Evolutionary conservation across 208 protist species (phyloP).

Genomic region (Crithidia acanthocephali): DNA sequence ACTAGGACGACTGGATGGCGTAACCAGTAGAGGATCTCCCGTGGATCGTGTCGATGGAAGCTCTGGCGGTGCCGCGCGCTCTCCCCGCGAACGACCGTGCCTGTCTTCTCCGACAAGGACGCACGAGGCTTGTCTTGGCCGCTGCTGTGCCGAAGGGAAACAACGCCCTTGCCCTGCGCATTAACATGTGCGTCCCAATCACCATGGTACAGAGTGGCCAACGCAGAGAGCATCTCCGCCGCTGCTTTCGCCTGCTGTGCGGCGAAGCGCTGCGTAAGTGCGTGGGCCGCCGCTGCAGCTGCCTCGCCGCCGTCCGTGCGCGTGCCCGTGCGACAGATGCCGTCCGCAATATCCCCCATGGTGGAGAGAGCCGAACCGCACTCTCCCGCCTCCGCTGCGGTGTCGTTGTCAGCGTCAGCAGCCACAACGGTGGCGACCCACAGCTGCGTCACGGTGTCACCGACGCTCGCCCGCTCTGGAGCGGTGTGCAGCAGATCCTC

Average conservation of each 20-base stretch:
- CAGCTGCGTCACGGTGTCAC: constrained; percentile 16
- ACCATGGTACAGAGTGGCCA: constrained; percentile 13
- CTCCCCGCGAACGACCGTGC: no score
- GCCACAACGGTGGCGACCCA: constrained; percentile 4
- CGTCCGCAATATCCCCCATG: no score
- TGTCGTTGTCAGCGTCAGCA: neutral
- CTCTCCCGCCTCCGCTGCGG: neutral
- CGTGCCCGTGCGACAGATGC: no score
- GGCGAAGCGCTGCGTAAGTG: neutral
- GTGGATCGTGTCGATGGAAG: neutral
- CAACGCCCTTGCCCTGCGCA: neutral
- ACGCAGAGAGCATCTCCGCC: neutral
- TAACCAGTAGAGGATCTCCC: neutral
- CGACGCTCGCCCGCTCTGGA: constrained; percentile 21
- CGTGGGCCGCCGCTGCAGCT: no score
- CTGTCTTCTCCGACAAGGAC: neutral
- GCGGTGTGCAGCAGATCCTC: constrained; percentile 23
- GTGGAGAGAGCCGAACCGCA: neutral
- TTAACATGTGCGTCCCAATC: neutral
- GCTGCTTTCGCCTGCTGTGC: neutral
- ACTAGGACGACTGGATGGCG: neutral
- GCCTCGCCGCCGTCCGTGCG: no score
- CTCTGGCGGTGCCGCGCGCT: neutral
- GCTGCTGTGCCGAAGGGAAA: neutral
- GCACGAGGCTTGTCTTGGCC: neutral